These are phyloP conservation scores for Mycosphaerella arachidis DNA, from an alignment of 2,329 filamentous ascomycete species.

Conservation along the genomic window DNA sequence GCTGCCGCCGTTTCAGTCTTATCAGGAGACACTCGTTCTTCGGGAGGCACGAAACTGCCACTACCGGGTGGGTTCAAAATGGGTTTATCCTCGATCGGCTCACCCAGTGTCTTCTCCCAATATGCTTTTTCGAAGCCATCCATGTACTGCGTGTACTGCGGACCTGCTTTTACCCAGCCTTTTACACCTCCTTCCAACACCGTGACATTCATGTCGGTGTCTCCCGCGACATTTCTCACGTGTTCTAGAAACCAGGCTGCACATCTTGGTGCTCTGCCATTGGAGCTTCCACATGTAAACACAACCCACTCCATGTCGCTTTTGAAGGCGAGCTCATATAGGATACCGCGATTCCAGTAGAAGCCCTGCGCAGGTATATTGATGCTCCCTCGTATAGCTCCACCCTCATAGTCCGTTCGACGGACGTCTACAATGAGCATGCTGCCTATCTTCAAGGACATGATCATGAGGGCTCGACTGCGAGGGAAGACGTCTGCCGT, in stretches of 20 bases:
- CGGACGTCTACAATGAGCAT: slow-evolving; percentile 44
- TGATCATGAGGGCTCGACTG: slow-evolving; percentile 34
- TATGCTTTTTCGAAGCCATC: slow-evolving; percentile 40
- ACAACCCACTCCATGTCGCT: slow-evolving; percentile 44
- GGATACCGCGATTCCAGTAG: slow-evolving; percentile 42
- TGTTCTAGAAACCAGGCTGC: slow-evolving; percentile 36
- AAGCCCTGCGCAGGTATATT: slow-evolving; percentile 48
- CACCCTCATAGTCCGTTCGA: slow-evolving; percentile 46
- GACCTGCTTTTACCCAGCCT: slow-evolving; percentile 42
- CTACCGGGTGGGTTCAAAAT: not conserved
- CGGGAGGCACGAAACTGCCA: not conserved
- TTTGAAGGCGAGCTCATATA: slow-evolving; percentile 43
- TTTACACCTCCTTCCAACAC: slow-evolving; percentile 43
- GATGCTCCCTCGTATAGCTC: slow-evolving; percentile 42
- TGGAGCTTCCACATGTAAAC: slow-evolving; percentile 43
- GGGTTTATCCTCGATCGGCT: slow-evolving; percentile 10
- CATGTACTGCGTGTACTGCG: slow-evolving; percentile 36
- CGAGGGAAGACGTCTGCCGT: slow-evolving; percentile 38
- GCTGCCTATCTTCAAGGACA: slow-evolving; percentile 34
- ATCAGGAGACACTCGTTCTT: not conserved
- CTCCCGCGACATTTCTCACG: slow-evolving; percentile 31
- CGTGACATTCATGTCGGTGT: slow-evolving; percentile 39
- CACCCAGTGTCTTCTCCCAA: slow-evolving; percentile 38
- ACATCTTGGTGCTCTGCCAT: slow-evolving; percentile 31
- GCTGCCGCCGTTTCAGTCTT: not conserved